Conservation (phyloP, 2,329 filamentous ascomycete species). For the Curvularia eragrostidis region DNA sequence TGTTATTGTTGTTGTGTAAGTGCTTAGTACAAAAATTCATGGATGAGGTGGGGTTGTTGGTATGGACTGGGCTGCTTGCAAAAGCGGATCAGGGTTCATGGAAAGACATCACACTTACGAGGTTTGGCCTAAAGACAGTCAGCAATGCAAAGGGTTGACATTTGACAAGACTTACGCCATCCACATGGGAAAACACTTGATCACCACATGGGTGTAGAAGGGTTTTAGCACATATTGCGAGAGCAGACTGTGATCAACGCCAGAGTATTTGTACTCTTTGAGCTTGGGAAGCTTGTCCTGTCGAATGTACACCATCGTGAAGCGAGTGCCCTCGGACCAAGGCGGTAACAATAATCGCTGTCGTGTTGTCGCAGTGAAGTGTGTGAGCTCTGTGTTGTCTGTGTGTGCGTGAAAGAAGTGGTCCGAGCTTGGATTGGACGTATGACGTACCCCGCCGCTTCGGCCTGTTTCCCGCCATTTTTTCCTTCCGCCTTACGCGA, state of each 20-base stretch:
- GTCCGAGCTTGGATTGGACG: slow-evolving; percentile 35
- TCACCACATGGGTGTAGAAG: slow-evolving; percentile 94
- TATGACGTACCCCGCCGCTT: slow-evolving; percentile 40
- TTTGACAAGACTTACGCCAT: slow-evolving; percentile 74
- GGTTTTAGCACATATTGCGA: slow-evolving; percentile 96
- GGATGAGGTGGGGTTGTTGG: not conserved
- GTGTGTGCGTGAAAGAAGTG: slow-evolving; percentile 16
- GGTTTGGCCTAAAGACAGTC: slow-evolving; percentile 45
- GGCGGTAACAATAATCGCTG: slow-evolving; percentile 12
- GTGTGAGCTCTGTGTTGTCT: slow-evolving; percentile 11
- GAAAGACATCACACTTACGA: slow-evolving; percentile 37
- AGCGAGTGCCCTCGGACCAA: slow-evolving; percentile 5
- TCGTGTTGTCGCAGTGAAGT: slow-evolving; percentile 21
- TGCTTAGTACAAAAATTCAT: slow-evolving; percentile 7
- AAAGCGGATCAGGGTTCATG: not conserved
- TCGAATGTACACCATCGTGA: slow-evolving; percentile 88
- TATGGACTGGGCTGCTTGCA: slow-evolving; percentile 1
- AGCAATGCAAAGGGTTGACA: slow-evolving; percentile 19
- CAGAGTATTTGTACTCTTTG: slow-evolving; percentile 93
- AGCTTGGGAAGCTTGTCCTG: slow-evolving; percentile 87
- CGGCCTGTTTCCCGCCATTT: slow-evolving; percentile 9
- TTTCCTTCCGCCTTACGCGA: not conserved
- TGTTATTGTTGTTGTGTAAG: slow-evolving; percentile 39
- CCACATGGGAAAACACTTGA: slow-evolving; percentile 90
- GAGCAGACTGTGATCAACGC: slow-evolving; percentile 85